Percentiles rank a stretch among this genome's conserved stretches.
Conservation (phyloP, 129 eudicot species). For the Flaveria linearis region DNA sequence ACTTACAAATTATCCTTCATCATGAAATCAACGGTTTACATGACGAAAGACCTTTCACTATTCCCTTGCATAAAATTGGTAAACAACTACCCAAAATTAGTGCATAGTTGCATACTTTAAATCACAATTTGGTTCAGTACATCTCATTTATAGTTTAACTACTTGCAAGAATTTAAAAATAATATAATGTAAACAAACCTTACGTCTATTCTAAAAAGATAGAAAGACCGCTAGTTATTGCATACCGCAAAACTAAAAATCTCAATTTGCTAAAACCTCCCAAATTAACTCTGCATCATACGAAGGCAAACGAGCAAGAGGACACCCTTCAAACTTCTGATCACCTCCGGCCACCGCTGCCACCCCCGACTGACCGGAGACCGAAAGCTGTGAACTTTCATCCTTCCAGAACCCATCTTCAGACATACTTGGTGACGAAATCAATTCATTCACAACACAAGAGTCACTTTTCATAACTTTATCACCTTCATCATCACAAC, state of each 20-base stretch:
- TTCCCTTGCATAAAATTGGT: background rate
- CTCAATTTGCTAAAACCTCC: conserved; percentile 72
- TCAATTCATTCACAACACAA: conserved; percentile 33
- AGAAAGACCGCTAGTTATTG: background rate
- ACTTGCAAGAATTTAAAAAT: no score
- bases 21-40: no score
- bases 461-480: conserved; percentile 30
- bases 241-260: background rate
- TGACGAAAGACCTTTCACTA: no score
- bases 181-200: no score
- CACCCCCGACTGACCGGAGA: conserved; percentile 30
- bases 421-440: conserved; percentile 51
- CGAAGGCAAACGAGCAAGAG: conserved; percentile 81
- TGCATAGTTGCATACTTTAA: conserved; percentile 3
- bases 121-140: background rate
- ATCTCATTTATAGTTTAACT: no score
- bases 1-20: no score
- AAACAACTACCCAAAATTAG: conserved; percentile 23
- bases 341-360: conserved; percentile 20
- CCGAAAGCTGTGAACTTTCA: conserved; percentile 47
- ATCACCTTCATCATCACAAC: conserved; percentile 24
- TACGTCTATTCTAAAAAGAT: no score
- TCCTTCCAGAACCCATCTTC: conserved; percentile 62
- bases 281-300: conserved; percentile 79
- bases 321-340: conserved; percentile 53